Base-by-base conservation (phyloP, 139 green algal genomes). In the Chlorella vulgaris region DNA sequence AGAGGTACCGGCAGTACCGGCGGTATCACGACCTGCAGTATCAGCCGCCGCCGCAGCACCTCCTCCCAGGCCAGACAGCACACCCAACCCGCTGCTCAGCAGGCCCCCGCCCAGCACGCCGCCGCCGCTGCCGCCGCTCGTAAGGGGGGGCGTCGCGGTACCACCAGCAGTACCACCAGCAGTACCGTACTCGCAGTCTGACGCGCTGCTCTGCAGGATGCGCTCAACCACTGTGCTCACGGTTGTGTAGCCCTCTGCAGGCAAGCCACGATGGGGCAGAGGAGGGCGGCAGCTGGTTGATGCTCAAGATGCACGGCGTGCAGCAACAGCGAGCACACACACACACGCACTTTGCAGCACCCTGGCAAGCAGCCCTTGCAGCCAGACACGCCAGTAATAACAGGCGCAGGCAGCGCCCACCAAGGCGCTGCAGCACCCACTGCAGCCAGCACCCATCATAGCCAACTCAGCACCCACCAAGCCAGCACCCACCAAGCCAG, bases 191-290 rank as follows among this genome's bases (percentile, higher is more conserved):
- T 15, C 47, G 47, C 47, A 24, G 47, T 65, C 55, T 43, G 42
- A 33, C 19, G 51, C 51, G 26, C 47, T 36, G 73, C 73, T 79
- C 24, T 67, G 33, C 35, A 79, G 53, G 3, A 91, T 89, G 35
- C 81, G 82, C 80, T 93, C 86, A 31, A 94, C 86, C 4, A 94
- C 90, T 4, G 70, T 82, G 61, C 75, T 74, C 15, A 93, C 90
- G 22, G 55, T 86, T 19, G 68, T 73, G 65, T 89, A 88, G 1
- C 81, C 85, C 40, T 89, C 84, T 79, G 73, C 73, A 76, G n/a
- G 21, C 2, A 35, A n/a, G n/a, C n/a, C n/a, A n/a, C n/a, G 38
- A n/a, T 38, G 10, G 31, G 24, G 31, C 8, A 31, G 8, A 69
- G 62, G 62, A n/a, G 2, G 60, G 24, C 26, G 24, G 24, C 60